phyloP scores from a whole-genome alignment of 2,329 filamentous ascomycete species.

The Sarocladiaceae sp. region DNA sequence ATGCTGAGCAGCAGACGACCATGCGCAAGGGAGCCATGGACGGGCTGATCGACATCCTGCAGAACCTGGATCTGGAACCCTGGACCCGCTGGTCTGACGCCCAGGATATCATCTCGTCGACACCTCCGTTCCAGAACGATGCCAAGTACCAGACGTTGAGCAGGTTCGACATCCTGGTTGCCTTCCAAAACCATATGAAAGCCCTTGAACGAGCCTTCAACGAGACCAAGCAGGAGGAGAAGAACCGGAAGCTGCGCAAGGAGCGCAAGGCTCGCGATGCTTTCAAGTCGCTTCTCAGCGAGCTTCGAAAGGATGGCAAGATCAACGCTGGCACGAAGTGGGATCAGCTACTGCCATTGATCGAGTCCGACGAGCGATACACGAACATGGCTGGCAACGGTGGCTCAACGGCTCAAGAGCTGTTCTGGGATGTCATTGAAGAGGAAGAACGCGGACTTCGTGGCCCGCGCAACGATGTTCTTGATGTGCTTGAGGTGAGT shows the following conservation, averaged over 20 bases:
- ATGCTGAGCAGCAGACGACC: conserved; percentile 67
- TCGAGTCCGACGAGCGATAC: conserved; percentile 80
- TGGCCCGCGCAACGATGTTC: conserved; percentile 71
- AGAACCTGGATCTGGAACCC: conserved; percentile 76
- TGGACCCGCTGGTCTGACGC: conserved; percentile 95
- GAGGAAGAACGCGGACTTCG: conserved; percentile 87
- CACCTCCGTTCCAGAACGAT: conserved; percentile 70
- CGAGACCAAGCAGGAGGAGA: conserved; percentile 81
- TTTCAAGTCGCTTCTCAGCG: conserved; percentile 67
- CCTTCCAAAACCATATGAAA: conserved; percentile 95
- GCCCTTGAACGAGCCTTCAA: conserved; percentile 86
- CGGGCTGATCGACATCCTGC: conserved; percentile 71
- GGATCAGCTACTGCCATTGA: conserved; percentile 68
- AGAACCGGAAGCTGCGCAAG: conserved; percentile 69
- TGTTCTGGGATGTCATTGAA: conserved; percentile 95
- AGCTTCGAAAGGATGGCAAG: conserved; percentile 67
- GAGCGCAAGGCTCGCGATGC: conserved; percentile 83
- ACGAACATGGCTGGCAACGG: conserved; percentile 73
- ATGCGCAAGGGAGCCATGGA: conserved; percentile 77
- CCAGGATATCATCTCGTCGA: conserved; percentile 71
- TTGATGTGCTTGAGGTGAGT: conserved; percentile 82
- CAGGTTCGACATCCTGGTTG: conserved; percentile 83
- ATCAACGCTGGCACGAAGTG: conserved; percentile 90
- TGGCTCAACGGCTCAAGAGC: conserved; percentile 79
- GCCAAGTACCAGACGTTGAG: conserved; percentile 80